A percentile compares a stretch with the other conserved stretches of the same genome.
Evolutionary conservation across 2,329 filamentous ascomycete genomes (phyloP).

Genomic region (Stagonosporopsis vannaccii): DNA sequence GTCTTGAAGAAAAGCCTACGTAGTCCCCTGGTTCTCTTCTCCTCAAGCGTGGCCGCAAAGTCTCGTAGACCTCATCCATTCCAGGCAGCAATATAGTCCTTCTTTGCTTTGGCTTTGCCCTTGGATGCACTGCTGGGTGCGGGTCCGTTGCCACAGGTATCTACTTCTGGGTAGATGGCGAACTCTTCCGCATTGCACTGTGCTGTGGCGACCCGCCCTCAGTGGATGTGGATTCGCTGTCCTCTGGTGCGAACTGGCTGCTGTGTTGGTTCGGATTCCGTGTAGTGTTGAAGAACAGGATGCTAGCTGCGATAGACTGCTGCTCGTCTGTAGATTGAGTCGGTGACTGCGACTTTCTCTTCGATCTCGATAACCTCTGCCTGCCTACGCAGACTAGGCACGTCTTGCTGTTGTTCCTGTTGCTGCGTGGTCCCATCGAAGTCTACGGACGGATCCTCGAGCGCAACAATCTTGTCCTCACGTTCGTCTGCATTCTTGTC

Average conservation of each 20-base stretch:
- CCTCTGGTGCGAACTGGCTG: background rate
- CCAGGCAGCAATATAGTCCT: slow-evolving; percentile 1
- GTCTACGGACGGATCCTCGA: background rate
- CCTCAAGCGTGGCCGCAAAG: background rate
- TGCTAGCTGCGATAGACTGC: background rate
- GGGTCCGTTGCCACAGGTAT: background rate
- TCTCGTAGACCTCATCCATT: background rate
- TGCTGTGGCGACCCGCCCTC: background rate
- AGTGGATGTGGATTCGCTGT: background rate
- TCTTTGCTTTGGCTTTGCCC: slow-evolving; percentile 2
- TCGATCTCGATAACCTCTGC: background rate
- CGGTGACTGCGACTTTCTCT: background rate
- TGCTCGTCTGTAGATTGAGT: background rate
- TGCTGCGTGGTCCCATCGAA: background rate
- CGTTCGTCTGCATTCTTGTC: background rate
- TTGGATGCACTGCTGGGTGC: background rate
- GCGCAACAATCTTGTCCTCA: background rate
- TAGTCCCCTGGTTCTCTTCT: background rate
- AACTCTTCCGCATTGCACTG: too few relatives aligned
- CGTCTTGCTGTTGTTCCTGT: background rate
- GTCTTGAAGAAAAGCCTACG: background rate
- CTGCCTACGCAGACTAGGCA: background rate
- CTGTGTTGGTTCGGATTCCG: background rate
- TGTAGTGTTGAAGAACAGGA: background rate
- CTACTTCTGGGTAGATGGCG: background rate